phyloP scores from a whole-genome alignment of 148 eudicot genomes.

The Rhododendron kiyosumense region DNA sequence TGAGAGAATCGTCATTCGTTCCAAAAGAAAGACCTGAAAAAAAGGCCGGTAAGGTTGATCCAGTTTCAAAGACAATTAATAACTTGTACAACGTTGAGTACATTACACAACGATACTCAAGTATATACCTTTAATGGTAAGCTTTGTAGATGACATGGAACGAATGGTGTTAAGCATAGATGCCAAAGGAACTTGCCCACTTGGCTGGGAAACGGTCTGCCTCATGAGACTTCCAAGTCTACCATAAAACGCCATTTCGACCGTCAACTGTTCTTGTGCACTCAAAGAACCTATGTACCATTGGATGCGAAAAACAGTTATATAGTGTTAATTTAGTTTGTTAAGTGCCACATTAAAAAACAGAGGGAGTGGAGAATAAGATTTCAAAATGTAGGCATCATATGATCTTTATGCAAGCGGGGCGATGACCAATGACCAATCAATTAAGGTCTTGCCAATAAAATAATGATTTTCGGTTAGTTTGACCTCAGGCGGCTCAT shows the following conservation, averaged over 20 bases:
- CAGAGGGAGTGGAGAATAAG: neutral
- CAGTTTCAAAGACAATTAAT: neutral
- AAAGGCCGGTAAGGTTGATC: neutral
- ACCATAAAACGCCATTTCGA: constrained; percentile 60
- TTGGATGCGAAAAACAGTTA: neutral
- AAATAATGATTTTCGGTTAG: neutral
- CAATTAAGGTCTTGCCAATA: neutral
- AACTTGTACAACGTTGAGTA: neutral
- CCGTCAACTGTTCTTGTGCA: neutral
- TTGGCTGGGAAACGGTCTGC: constrained; percentile 42
- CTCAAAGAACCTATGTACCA: constrained; percentile 11
- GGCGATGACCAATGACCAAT: neutral
- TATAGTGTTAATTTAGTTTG: neutral
- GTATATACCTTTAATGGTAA: constrained; percentile 66
- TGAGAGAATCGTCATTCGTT: constrained; percentile 58
- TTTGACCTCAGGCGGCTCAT: neutral
- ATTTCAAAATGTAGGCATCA: neutral
- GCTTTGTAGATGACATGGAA: constrained; percentile 66
- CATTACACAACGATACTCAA: neutral
- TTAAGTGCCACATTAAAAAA: neutral
- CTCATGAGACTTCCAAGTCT: constrained; percentile 52
- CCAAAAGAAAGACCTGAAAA: constrained; percentile 62
- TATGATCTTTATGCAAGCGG: neutral
- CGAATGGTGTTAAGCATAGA: constrained; percentile 59
- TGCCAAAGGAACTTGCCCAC: constrained; percentile 19